These are phyloP conservation scores for Solanum dulcamara DNA, from an alignment of 257 asterid genomes.

Conservation along the genomic window DNA sequence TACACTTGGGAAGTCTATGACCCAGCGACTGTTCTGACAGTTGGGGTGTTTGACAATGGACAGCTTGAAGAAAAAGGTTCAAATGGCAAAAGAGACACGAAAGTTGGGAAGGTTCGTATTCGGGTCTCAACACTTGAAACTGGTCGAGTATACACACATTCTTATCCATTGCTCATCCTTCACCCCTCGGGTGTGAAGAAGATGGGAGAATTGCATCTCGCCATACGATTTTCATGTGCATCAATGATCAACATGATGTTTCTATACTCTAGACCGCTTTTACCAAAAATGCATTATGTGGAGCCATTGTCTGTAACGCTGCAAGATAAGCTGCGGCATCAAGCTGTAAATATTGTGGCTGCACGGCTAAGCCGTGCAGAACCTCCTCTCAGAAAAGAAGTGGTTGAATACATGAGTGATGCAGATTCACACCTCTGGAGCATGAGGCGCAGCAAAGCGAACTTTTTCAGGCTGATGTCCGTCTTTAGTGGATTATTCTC, in stretches of 20 bases:
- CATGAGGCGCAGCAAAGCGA: conserved; percentile 93
- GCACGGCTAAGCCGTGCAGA: conserved; percentile 72
- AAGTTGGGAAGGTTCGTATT: conserved; percentile 75
- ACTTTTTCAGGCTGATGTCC: conserved; percentile 59
- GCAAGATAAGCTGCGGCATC: conserved; percentile 65
- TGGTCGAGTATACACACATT: conserved; percentile 63
- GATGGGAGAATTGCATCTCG: conserved; percentile 91
- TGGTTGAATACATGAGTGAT: conserved; percentile 70
- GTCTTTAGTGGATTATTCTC: conserved; percentile 47
- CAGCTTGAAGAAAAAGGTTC: conserved; percentile 32
- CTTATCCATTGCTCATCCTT: conserved; percentile 74
- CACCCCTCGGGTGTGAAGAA: conserved; percentile 83
- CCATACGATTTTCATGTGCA: conserved; percentile 70
- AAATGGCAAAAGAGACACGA: conserved; percentile 37
- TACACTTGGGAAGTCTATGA: conserved; percentile 93
- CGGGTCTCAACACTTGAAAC: conserved; percentile 87
- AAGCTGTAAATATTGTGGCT: conserved; percentile 72
- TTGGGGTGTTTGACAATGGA: conserved; percentile 77
- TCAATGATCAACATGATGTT: conserved; percentile 56
- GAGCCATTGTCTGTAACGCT: conserved; percentile 50
- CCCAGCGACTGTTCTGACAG: conserved; percentile 82
- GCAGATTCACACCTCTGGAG: conserved; percentile 87
- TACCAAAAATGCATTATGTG: conserved; percentile 89
- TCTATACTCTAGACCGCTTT: conserved; percentile 52
- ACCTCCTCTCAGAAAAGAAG: conserved; percentile 79